Conservation (phyloP, 106 monocot species). For the Dendrobium catenatum region DNA sequence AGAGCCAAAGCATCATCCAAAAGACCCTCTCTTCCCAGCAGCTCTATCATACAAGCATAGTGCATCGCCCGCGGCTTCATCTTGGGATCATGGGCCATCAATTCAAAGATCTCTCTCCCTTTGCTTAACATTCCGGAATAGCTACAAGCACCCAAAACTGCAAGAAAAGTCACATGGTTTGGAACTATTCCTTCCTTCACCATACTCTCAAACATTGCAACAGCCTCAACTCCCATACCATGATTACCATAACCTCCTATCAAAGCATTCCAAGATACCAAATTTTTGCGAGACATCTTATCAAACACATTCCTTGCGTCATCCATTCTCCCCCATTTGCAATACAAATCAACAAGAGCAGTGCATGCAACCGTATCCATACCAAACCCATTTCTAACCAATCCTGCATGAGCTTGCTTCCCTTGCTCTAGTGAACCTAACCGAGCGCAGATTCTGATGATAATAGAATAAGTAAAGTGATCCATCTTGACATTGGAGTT, state of each 20-base stretch:
- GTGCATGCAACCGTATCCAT: slow-evolving; percentile 63
- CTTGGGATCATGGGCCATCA: slow-evolving; percentile 42
- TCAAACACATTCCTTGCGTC: slow-evolving; percentile 80
- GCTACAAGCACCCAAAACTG: slow-evolving; percentile 68
- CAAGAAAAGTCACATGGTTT: slow-evolving; percentile 82
- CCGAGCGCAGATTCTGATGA: slow-evolving; percentile 58
- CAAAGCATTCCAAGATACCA: slow-evolving; percentile 89
- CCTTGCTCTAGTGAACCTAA: slow-evolving; percentile 80
- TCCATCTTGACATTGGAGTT: slow-evolving; percentile 52
- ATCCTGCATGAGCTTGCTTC: slow-evolving; percentile 73
- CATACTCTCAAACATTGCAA: slow-evolving; percentile 64
- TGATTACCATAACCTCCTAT: slow-evolving; percentile 81
- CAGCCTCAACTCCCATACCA: slow-evolving; percentile 55
- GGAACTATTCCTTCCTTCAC: slow-evolving; percentile 48
- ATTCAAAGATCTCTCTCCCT: slow-evolving; percentile 63
- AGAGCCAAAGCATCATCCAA: slow-evolving; percentile 64
- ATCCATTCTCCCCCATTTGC: slow-evolving; percentile 90
- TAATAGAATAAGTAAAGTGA: slow-evolving; percentile 81
- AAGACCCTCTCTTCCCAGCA: slow-evolving; percentile 74
- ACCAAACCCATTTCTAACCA: slow-evolving; percentile 62
- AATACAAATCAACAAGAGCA: slow-evolving; percentile 73
- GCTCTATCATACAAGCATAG: slow-evolving; percentile 83
- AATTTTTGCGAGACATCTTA: slow-evolving; percentile 66
- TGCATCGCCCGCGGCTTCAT: slow-evolving; percentile 73
- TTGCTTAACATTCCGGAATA: slow-evolving; percentile 57